Base-by-base conservation (phyloP, 805 yeast genomes). In the Yamadazyma tumulicola region DNA sequence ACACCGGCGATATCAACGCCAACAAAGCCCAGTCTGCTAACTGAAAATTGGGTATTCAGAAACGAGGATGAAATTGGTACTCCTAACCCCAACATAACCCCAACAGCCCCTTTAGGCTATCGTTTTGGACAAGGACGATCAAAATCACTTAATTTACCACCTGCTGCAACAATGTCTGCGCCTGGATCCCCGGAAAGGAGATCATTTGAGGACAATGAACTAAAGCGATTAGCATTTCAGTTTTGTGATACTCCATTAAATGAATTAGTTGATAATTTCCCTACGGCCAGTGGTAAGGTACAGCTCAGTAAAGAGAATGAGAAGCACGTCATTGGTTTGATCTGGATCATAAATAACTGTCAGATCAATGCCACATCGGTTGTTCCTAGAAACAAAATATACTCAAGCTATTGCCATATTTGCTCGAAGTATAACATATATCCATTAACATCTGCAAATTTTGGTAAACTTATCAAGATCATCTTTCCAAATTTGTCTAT, bases 301-400 rank as follows among this genome's bases (percentile, higher is more conserved):
- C n/a, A 20, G 19, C 52, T 45, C 19, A 41, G 45, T 4, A 67
- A 65, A 31, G 86, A 81, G 46, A 66, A 77, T 37, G 82, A 77
- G 49, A 71, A 80, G 34, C 96, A 86, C 55, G 65, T 85, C 1
- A 85, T 85, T 56, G 96, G 89, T 9, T 73, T 86, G 75, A 75
- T 83, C 3, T 85, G 94, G 85, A 64, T 88, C 27, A 67, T 81
- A 60, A 76, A 78, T 47, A 69, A 79, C 17, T 86, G 87, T 79
- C 48, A 77, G 73, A 35, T 54, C 2, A 51, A 61, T 9, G 57
- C 61, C 12, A 58, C 67, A 0, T 62, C 68, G 4, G 72, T 67
- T 9, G 63, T 65, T 3, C 72, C 74, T 2, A 46, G 74, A 31
- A 66, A 62, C 41, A 44, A 67, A 18, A 55, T 69, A 21, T 69